These are phyloP conservation scores for Phoenix roebelenii DNA, from an alignment of 176 grass and related monocot species.

Conservation along the genomic window DNA sequence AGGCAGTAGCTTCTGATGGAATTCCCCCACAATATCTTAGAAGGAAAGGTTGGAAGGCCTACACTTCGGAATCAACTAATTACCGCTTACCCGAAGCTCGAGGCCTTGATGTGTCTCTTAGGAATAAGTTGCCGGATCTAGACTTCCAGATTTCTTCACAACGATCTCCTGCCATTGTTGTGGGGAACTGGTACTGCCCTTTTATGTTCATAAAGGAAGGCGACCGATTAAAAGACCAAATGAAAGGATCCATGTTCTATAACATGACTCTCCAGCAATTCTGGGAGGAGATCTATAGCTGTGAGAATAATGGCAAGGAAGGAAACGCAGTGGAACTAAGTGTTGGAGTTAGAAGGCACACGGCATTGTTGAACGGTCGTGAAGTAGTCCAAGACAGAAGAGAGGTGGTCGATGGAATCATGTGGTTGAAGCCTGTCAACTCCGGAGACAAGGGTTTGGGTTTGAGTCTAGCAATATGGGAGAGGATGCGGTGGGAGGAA, in stretches of 20 bases:
- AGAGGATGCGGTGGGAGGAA: slow-evolving; percentile 58
- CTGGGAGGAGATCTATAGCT: slow-evolving; percentile 26
- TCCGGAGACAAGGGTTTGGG: slow-evolving; percentile 17
- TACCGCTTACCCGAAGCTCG: slow-evolving; percentile 27
- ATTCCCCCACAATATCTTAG: slow-evolving; percentile 28
- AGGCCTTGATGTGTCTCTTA: slow-evolving; percentile 21
- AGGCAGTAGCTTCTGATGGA: slow-evolving; percentile 38
- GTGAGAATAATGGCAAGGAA: not conserved
- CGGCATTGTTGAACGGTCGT: slow-evolving; percentile 18
- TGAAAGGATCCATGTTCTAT: slow-evolving; percentile 38
- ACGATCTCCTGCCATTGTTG: not conserved
- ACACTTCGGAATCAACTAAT: slow-evolving; percentile 17
- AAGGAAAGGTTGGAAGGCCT: slow-evolving; percentile 28
- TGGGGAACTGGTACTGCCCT: slow-evolving; percentile 52
- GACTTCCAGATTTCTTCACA: not conserved
- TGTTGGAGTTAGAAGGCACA: slow-evolving; percentile 1
- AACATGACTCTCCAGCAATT: slow-evolving; percentile 38
- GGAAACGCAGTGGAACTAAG: slow-evolving; percentile 4
- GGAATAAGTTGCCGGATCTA: not conserved
- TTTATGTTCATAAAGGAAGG: slow-evolving; percentile 40
- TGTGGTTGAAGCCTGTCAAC: slow-evolving; percentile 40
- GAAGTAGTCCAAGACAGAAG: slow-evolving; percentile 3
- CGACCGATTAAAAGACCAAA: slow-evolving; percentile 21
- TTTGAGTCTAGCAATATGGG: slow-evolving; percentile 39
- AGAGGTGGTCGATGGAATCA: slow-evolving; percentile 23